Percentiles rank a stretch among this genome's conserved stretches.
Evolutionary conservation across 2,329 filamentous ascomycete species (phyloP).

Genomic region (Stemphylium vesicarium): DNA sequence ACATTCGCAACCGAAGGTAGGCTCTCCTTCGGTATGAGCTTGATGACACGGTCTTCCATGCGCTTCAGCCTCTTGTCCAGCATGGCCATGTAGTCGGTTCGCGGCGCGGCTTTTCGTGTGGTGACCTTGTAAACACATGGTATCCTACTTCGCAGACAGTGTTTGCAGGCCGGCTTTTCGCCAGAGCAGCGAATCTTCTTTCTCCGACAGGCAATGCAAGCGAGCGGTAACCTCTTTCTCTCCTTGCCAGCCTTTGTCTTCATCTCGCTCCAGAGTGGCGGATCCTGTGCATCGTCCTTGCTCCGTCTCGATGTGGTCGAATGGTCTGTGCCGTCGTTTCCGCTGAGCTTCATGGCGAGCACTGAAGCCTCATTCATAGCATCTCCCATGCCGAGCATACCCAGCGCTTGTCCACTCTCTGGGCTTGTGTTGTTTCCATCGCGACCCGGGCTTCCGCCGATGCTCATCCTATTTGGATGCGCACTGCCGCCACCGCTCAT

Average conservation of each 20-base stretch:
- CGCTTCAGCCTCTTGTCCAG: conserved; percentile 92
- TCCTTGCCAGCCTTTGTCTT: conserved; percentile 84
- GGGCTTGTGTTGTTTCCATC: conserved; percentile 46
- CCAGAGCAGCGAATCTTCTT: conserved; percentile 99
- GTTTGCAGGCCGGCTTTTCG: conserved; percentile 96
- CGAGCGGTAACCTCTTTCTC: conserved; percentile 86
- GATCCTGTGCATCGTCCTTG: conserved; percentile 41
- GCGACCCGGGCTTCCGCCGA: conserved; percentile 39
- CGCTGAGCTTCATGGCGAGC: conserved; percentile 35
- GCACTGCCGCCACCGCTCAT: conserved; percentile 36
- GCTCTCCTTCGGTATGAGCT: conserved; percentile 88
- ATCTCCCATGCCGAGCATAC: conserved; percentile 41
- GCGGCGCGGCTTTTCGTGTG: conserved; percentile 87
- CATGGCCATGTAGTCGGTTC: conserved; percentile 99
- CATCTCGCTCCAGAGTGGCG: conserved; percentile 59
- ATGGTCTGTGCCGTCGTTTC: conserved; percentile 34
- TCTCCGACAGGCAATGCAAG: conserved; percentile 91
- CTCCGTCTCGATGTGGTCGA: conserved; percentile 32
- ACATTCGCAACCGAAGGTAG: conserved; percentile 71
- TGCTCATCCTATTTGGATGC: conserved; percentile 40
- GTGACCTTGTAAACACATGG: conserved; percentile 98
- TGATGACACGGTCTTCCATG: conserved; percentile 98
- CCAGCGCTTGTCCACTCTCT: conserved; percentile 42
- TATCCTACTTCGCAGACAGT: conserved; percentile 88
- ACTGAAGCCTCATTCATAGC: conserved; percentile 32